Evolutionary conservation across 331 rosid genomes (phyloP), one percentile per base, ranked within the genome.

Genomic region (Acacia pycnantha): DNA sequence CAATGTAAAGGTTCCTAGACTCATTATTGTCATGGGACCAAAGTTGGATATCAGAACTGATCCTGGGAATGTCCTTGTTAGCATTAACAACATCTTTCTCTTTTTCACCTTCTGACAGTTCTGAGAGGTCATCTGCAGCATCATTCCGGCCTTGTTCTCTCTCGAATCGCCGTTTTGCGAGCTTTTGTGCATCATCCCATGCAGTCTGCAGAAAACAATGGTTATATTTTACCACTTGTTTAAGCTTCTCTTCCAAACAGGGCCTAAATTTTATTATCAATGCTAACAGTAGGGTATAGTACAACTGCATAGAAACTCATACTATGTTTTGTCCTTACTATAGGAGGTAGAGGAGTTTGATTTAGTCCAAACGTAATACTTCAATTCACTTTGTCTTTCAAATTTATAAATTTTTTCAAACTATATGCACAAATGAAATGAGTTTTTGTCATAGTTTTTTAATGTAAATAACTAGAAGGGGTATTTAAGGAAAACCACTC

Each of bases 91-190:
- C 33, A 50, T 86, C 89, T 74, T 89, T 90, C 80, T 93, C 97
- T 70, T 91, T 93, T 81, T 91, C 97, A 10, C 94, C 97, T 81
- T 91, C 97, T 0, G 97, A 93, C 22, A 91, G 86, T 81, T 91
- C 96, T 0, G 97, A 88, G 33, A 91, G 92, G 77, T 93, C 97
- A 69, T 89, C 89, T 0, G 90, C 92, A 1, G 97, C 96, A 67
- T 91, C 96, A 3, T 81, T 77, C 18, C 96, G 88, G 58, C 96
- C 96, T 85, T 87, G 81, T 67, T 93, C 96, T 22, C 93, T 83
- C 79, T 86, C 91, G 10, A 87, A 7, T 11, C 88, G 73, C 79
- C 86, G 82, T 70, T 83, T 88, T 31, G 89, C 91, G 0, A 90
- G 90, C 80, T 69, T 91, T 50, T 74, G 92, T 68, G 89, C 87